Evolutionary conservation across 768 basidiomycete species (phyloP).

Genomic region (Boletus patriciae): DNA sequence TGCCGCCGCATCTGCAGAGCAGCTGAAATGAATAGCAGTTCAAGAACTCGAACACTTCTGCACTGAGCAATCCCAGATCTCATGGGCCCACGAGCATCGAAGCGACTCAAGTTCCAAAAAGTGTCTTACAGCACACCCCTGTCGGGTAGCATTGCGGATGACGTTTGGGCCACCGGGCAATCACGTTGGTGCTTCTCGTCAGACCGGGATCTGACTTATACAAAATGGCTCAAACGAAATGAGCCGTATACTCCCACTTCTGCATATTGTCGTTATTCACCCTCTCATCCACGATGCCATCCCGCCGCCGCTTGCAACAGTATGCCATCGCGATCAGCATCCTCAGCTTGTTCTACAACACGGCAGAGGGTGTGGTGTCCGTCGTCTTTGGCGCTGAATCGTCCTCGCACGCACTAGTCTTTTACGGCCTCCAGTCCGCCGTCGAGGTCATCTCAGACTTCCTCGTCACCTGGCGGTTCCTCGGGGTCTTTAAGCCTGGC

Average conservation of each 20-base stretch:
- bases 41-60: background rate
- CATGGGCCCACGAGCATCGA: background rate
- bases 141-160: background rate
- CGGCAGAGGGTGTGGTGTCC: conserved; percentile 44
- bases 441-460: conserved; percentile 47
- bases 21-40: background rate
- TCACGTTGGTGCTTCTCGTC: background rate
- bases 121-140: too few species aligned
- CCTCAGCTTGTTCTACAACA: conserved; percentile 40
- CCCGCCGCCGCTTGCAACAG: conserved; percentile 25
- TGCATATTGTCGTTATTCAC: background rate
- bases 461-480: conserved; percentile 48
- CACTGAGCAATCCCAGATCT: background rate
- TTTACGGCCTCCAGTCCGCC: conserved; percentile 49
- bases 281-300: conserved; percentile 16
- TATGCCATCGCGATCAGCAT: conserved; percentile 45
- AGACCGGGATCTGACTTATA: background rate
- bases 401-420: conserved; percentile 44
- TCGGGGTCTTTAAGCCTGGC: conserved; percentile 32
- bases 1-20: background rate
- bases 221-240: background rate
- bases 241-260: background rate
- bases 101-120: too few species aligned
- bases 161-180: background rate
- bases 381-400: conserved; percentile 47